These are phyloP conservation scores for Antitrichia curtipendula DNA, from an alignment of 225 moss, liverwort and hornwort species.

Conservation along the genomic window DNA sequence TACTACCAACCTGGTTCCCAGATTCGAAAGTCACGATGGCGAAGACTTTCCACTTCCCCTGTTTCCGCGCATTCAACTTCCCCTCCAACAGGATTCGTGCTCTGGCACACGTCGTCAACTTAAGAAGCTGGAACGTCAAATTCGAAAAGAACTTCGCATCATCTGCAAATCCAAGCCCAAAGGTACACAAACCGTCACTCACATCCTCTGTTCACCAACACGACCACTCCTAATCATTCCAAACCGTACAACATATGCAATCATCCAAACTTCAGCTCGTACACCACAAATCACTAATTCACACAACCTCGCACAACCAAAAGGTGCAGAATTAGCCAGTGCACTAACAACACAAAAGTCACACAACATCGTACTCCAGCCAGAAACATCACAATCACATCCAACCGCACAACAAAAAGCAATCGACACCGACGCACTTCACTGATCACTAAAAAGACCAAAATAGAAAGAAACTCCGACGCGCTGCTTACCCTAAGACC, in stretches of 20 bases:
- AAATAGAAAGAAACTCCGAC: not conserved
- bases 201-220: not conserved
- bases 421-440: not conserved
- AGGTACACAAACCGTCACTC: not conserved
- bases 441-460: not conserved
- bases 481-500: not conserved
- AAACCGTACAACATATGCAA: not conserved
- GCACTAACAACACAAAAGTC: not conserved
- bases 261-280: not conserved
- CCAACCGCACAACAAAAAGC: not conserved
- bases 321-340: not conserved
- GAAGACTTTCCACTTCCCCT: not conserved
- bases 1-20: conserved; percentile 20
- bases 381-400: not conserved
- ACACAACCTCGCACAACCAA: not conserved
- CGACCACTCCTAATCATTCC: not conserved
- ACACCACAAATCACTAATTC: not conserved
- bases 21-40: conserved; percentile 1
- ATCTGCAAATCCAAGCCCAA: conserved; percentile 11
- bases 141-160: not conserved
- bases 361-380: not conserved
- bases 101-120: not conserved
- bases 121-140: conserved; percentile 6
- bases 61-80: conserved; percentile 1
- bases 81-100: not conserved